Percentiles rank a stretch among this genome's conserved stretches.
phyloP scores from a whole-genome alignment of 768 basidiomycete genomes.

The Dentipellis fragilis region DNA sequence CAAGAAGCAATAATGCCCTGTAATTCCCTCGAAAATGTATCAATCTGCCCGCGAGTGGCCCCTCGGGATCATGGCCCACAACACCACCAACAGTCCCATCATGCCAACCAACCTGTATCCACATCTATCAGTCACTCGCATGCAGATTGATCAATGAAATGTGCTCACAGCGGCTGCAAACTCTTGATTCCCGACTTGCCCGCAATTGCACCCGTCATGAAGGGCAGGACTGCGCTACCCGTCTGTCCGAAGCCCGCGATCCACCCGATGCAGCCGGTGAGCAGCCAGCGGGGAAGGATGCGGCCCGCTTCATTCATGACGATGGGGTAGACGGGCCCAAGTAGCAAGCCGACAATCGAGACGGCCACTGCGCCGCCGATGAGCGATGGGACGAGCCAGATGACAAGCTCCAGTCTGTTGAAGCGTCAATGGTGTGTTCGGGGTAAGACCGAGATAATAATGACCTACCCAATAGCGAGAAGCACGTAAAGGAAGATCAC shows the following conservation, averaged over 20 bases:
- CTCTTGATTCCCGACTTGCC: conserved; percentile 8
- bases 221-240: conserved; percentile 11
- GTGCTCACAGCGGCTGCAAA: conserved; percentile 11
- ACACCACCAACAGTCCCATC: conserved; percentile 1
- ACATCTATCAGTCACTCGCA: neutral
- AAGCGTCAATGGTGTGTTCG: neutral
- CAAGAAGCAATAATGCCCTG: too few species aligned
- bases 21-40: neutral
- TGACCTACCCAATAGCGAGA: conserved; percentile 4
- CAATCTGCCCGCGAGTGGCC: neutral
- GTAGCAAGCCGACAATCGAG: conserved; percentile 51
- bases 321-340: conserved; percentile 70
- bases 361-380: conserved; percentile 56
- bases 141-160: conserved; percentile 12
- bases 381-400: conserved; percentile 64
- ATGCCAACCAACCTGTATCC: neutral
- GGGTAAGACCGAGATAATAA: neutral
- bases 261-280: conserved; percentile 8
- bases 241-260: conserved; percentile 12
- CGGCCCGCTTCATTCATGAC: conserved; percentile 4
- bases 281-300: conserved; percentile 7
- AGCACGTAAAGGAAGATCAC: conserved; percentile 1
- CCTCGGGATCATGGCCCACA: neutral
- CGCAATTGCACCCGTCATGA: conserved; percentile 10
- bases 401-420: conserved; percentile 41